Conservation (phyloP, 495 filamentous ascomycete genomes). For the Penicillium subrubescens region DNA sequence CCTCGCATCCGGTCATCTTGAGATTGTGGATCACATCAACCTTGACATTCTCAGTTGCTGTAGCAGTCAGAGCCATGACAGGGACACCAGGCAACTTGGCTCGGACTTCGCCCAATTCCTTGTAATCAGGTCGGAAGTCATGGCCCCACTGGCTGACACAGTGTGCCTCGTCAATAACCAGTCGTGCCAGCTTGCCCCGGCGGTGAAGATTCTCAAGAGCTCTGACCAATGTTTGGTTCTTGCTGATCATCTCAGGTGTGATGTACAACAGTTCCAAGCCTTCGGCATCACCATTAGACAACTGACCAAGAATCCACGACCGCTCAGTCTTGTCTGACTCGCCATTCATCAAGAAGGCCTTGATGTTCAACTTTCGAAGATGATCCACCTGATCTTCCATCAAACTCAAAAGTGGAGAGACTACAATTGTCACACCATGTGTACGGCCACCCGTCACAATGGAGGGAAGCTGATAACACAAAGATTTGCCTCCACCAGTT, state of each 20-base stretch:
- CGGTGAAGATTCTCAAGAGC: slow-evolving; percentile 63
- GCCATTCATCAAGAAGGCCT: slow-evolving; percentile 77
- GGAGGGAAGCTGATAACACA: slow-evolving; percentile 95
- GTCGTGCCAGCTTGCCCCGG: slow-evolving; percentile 72
- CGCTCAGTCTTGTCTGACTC: slow-evolving; percentile 61
- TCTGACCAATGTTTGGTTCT: slow-evolving; percentile 63
- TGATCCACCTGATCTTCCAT: slow-evolving; percentile 96
- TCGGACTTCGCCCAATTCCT: slow-evolving; percentile 74
- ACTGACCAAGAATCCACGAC: slow-evolving; percentile 57
- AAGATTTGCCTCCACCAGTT: slow-evolving; percentile 93
- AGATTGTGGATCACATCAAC: slow-evolving; percentile 88
- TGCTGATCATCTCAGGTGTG: slow-evolving; percentile 94
- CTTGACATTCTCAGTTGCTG: slow-evolving; percentile 90
- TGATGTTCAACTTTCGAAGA: slow-evolving; percentile 70
- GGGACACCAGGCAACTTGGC: slow-evolving; percentile 73
- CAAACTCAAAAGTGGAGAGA: slow-evolving; percentile 91
- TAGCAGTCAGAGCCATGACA: slow-evolving; percentile 92
- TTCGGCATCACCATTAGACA: slow-evolving; percentile 65
- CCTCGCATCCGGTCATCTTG: slow-evolving; percentile 70
- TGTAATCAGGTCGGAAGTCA: slow-evolving; percentile 97
- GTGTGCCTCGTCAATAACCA: slow-evolving; percentile 97
- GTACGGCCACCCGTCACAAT: slow-evolving; percentile 81
- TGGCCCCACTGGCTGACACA: slow-evolving; percentile 99
- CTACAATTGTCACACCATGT: slow-evolving; percentile 83
- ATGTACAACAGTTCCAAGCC: slow-evolving; percentile 86